Percentiles rank a stretch among this genome's conserved stretches.
Conservation (phyloP, 176 grass and related monocot genomes). For the Triticum dicoccoides region DNA sequence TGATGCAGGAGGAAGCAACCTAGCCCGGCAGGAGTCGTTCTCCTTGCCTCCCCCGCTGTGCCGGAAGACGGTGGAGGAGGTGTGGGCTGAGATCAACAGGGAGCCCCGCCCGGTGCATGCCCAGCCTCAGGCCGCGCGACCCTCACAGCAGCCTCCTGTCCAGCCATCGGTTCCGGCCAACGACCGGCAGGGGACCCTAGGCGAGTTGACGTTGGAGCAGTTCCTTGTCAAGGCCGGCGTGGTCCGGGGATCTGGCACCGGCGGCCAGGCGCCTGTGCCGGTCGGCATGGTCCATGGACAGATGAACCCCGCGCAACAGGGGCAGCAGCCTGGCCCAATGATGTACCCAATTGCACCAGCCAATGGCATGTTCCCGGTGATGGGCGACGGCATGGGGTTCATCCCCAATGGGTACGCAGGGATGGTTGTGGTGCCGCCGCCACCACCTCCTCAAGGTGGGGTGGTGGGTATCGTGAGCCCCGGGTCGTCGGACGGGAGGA, state of each 20-base stretch:
- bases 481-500: constrained; percentile 51
- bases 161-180: constrained; percentile 7
- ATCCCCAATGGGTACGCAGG: constrained; percentile 30
- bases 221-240: too few species aligned
- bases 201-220: too few species aligned
- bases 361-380: too few species aligned
- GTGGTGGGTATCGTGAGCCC: constrained; percentile 35
- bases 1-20: not conserved
- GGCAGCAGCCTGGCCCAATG: too few species aligned
- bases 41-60: constrained; percentile 55
- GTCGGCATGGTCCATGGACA: too few species aligned
- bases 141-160: constrained; percentile 6
- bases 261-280: too few species aligned
- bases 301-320: too few species aligned
- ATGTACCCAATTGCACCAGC: too few species aligned
- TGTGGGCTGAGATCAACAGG: constrained; percentile 75
- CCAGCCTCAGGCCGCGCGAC: not conserved
- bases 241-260: too few species aligned
- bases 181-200: too few species aligned
- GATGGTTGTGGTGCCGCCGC: constrained; percentile 27
- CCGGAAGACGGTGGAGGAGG: constrained; percentile 92
- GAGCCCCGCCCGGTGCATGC: not conserved
- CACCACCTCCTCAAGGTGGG: constrained; percentile 23
- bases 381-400: not conserved
- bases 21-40: constrained; percentile 66